Evolutionary conservation across 2,329 filamentous ascomycete genomes (phyloP).

Genomic region (Epichloe brachyelytri): DNA sequence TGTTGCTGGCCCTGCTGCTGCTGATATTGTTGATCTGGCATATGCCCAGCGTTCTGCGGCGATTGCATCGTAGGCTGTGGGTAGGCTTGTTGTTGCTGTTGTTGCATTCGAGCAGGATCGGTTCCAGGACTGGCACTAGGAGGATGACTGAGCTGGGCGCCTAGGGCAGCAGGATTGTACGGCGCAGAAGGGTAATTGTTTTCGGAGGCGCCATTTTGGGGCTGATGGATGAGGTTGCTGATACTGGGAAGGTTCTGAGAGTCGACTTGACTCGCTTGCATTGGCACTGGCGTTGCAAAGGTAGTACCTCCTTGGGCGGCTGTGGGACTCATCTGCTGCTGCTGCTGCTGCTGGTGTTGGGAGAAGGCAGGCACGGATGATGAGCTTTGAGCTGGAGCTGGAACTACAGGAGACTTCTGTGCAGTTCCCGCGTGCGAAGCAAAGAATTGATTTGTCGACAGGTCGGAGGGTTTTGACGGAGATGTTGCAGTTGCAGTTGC

Average conservation of each 20-base stretch:
- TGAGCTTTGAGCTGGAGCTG: slow-evolving; percentile 7
- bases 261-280: slow-evolving; percentile 26
- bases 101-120: slow-evolving; percentile 21
- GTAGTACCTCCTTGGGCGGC: slow-evolving; percentile 14
- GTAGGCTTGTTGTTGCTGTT: slow-evolving; percentile 22
- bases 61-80: slow-evolving; percentile 17
- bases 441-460: slow-evolving; percentile 18
- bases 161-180: slow-evolving; percentile 16
- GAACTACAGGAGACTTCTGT: slow-evolving; percentile 6
- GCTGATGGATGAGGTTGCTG: slow-evolving; percentile 64
- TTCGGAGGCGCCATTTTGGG: slow-evolving; percentile 29
- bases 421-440: slow-evolving; percentile 9
- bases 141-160: slow-evolving; percentile 11
- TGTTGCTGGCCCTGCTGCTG: slow-evolving; percentile 9
- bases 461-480: slow-evolving; percentile 33
- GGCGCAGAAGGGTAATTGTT: slow-evolving; percentile 13
- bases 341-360: slow-evolving; percentile 9
- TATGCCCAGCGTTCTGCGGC: slow-evolving; percentile 6
- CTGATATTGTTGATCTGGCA: slow-evolving; percentile 16
- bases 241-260: slow-evolving; percentile 67
- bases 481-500: slow-evolving; percentile 13
- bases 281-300: slow-evolving; percentile 15
- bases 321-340: slow-evolving; percentile 13
- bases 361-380: slow-evolving; percentile 7
- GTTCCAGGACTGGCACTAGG: slow-evolving; percentile 26